Evolutionary conservation across 805 yeast species (phyloP).

Genomic region (Saturnispora galanensis): DNA sequence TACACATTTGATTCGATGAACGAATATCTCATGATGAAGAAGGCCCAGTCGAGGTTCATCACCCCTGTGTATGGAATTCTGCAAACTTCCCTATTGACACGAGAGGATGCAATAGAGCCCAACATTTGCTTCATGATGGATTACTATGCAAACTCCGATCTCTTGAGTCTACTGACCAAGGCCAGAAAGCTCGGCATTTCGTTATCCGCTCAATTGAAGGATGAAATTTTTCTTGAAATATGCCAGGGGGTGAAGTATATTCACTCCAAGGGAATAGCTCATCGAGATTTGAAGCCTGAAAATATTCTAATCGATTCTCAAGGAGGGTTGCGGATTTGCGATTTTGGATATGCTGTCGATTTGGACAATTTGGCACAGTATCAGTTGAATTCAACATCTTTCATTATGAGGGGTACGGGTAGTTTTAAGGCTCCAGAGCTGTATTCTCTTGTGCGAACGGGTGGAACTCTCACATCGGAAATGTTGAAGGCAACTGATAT

Average conservation of each 20-base stretch:
- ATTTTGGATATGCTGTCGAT: conserved; percentile 42
- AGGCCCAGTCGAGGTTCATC: conserved; percentile 8
- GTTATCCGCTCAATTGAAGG: conserved; percentile 30
- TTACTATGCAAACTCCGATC: conserved; percentile 38
- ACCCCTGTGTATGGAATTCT: conserved; percentile 13
- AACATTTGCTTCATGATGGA: conserved; percentile 30
- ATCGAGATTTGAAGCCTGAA: conserved; percentile 48
- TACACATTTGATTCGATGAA: conserved; percentile 18
- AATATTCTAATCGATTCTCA: conserved; percentile 36
- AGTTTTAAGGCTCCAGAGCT: conserved; percentile 50
- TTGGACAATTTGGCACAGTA: conserved; percentile 18
- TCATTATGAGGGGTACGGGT: conserved; percentile 36
- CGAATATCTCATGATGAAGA: conserved; percentile 21
- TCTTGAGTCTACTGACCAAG: conserved; percentile 33
- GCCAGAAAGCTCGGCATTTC: conserved; percentile 29
- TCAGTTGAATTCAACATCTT: conserved; percentile 13
- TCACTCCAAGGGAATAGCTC: conserved; percentile 35
- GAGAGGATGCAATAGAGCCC: neutral
- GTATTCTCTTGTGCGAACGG: neutral
- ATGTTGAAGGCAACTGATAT: conserved; percentile 34
- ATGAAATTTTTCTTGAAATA: conserved; percentile 42
- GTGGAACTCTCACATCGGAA: neutral
- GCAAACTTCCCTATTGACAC: neutral
- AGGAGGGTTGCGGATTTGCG: conserved; percentile 38
- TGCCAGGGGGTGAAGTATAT: conserved; percentile 37